Conservation (phyloP, 495 filamentous ascomycete genomes). For the Podospora fimiseda region DNA sequence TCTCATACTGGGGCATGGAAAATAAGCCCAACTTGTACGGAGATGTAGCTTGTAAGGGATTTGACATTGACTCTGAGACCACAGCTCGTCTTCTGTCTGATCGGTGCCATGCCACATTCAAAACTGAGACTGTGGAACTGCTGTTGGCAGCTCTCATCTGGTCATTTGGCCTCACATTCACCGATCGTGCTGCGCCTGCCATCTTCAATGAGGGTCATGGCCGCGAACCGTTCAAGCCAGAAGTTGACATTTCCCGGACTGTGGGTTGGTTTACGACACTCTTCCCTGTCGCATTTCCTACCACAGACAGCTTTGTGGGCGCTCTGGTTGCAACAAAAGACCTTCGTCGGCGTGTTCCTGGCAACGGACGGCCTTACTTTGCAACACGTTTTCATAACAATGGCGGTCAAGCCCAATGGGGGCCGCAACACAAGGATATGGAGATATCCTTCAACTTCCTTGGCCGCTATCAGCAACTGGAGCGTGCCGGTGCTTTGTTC, state of each 20-base stretch:
- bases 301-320: slow-evolving; percentile 7
- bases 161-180: slow-evolving; percentile 29
- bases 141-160: slow-evolving; percentile 27
- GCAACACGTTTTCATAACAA: slow-evolving; percentile 32
- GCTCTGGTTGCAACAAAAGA: slow-evolving; percentile 20
- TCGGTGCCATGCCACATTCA: slow-evolving; percentile 20
- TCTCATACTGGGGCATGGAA: slow-evolving; percentile 28
- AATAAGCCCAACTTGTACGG: slow-evolving; percentile 22
- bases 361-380: slow-evolving; percentile 20
- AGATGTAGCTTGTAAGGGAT: slow-evolving; percentile 15
- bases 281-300: slow-evolving; percentile 14
- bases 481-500: slow-evolving; percentile 49
- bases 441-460: slow-evolving; percentile 60
- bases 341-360: slow-evolving; percentile 12
- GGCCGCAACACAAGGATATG: slow-evolving; percentile 38
- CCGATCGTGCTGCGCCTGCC: slow-evolving; percentile 41
- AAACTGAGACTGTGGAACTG: slow-evolving; percentile 30
- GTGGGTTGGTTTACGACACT: slow-evolving; percentile 29
- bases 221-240: slow-evolving; percentile 15
- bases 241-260: slow-evolving; percentile 21
- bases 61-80: slow-evolving; percentile 14
- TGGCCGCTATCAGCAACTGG: slow-evolving; percentile 55
- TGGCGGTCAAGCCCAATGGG: slow-evolving; percentile 23
- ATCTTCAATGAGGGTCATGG: slow-evolving; percentile 37
- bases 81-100: slow-evolving; percentile 15